Conservation (phyloP, 2,329 filamentous ascomycete species). For the Nemania abortiva region DNA sequence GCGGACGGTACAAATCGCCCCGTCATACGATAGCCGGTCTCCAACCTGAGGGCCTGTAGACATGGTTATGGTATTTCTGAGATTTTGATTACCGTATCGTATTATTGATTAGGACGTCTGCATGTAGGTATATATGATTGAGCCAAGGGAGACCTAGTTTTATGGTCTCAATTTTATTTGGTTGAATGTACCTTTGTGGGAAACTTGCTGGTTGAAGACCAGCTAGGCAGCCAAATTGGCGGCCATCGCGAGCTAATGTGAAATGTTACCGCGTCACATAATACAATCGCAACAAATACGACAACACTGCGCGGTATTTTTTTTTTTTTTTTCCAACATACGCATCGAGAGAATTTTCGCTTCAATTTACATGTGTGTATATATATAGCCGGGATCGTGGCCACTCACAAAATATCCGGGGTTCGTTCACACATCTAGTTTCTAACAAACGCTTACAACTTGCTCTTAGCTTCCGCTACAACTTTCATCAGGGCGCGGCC, state of each 20-base stretch:
- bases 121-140: no score
- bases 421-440: constrained; percentile 24
- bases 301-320: neutral
- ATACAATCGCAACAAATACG: neutral
- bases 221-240: constrained; percentile 34
- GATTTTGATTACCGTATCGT: neutral
- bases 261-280: constrained; percentile 42
- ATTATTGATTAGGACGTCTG: neutral
- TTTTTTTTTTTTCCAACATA: neutral
- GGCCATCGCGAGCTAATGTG: neutral
- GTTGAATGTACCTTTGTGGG: constrained; percentile 1
- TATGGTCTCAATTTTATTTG: neutral
- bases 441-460: constrained; percentile 63
- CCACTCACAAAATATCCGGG: neutral
- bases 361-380: constrained; percentile 6
- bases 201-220: constrained; percentile 19
- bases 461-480: constrained; percentile 67
- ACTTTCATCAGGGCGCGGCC: constrained; percentile 83
- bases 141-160: neutral
- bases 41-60: constrained; percentile 64
- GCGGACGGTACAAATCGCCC: constrained; percentile 83
- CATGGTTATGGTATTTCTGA: constrained; percentile 51
- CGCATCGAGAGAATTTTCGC: constrained; percentile 1
- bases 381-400: neutral
- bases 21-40: constrained; percentile 83